Base-by-base conservation (phyloP, 495 filamentous ascomycete genomes). In the Tuber indicum region DNA sequence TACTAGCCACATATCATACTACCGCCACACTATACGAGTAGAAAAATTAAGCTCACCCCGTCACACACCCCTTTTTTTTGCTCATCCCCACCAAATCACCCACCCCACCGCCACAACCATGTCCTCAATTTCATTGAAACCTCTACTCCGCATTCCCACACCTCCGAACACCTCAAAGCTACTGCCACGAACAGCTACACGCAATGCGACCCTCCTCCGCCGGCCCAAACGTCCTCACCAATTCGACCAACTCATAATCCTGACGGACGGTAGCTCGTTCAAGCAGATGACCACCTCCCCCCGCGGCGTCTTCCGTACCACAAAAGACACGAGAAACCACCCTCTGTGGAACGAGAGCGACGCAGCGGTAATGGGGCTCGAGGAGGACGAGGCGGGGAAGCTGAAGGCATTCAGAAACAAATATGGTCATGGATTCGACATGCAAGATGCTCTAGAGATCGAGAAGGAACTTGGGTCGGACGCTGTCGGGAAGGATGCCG, bases 301-400 rank as follows among this genome's bases (percentile, higher is more conserved):
- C 4, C 79, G 86, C 21, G 92, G 93, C 3, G 86, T 98, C 66
- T 92, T 94, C 88, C 89, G 89, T 75, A 89, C 87, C 74, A 90
- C 88, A 66, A 94, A 95, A 84, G 96, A 99, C 88, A 91, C 90
- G 71, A 90, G 92, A 79, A 99, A 98, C 87, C 89, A 92, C 76
- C 86, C 91, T 6, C 85, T 97, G 44, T 99, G 96, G 96, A 96
- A 98, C 84, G 96, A 96, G 3, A 89, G 87, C 49, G 88, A 90
- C 76, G 89, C 90, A 83, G 90, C 91, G 74, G 85, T 99, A 84
- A 86, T 90, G 83, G 96, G 94, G 82, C 88, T 98, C 74, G 96
- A 98, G 85, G 90, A 95, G 77, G 96, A 99, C 83, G 96, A 98
- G 89, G 96, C 96, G 39, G 96, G 96, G 43, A 90, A 92, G 82